These are phyloP conservation scores for Boehmeria nivea DNA, from an alignment of 306 rosid genomes.

Conservation along the genomic window DNA sequence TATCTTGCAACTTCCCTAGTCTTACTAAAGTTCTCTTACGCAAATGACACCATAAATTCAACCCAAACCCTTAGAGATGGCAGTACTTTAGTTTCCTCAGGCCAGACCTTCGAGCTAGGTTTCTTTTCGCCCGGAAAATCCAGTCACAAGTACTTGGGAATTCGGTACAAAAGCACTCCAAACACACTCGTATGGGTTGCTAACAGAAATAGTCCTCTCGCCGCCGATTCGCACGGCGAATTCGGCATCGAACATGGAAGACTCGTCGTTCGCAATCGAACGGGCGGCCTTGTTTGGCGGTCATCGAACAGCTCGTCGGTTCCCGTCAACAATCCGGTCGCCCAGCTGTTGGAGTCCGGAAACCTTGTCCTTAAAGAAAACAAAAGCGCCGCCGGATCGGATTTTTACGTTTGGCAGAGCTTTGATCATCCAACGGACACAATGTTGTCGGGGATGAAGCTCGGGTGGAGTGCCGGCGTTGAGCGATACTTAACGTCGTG, in stretches of 20 bases:
- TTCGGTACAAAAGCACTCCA: conserved; percentile 15
- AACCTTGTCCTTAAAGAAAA: conserved; percentile 34
- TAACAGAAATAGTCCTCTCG: conserved; percentile 18
- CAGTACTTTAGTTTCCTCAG: too few relatives aligned
- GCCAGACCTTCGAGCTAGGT: too few relatives aligned
- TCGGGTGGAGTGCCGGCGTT: background rate
- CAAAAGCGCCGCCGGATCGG: too few relatives aligned
- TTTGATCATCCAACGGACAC: too few relatives aligned
- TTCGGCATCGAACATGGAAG: conserved; percentile 18
- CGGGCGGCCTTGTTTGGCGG: conserved; percentile 9
- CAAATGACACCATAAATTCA: too few relatives aligned
- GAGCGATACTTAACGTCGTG: conserved; percentile 3
- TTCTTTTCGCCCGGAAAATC: too few relatives aligned
- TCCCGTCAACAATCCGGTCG: conserved; percentile 11
- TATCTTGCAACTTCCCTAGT: too few relatives aligned
- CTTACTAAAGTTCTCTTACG: too few relatives aligned
- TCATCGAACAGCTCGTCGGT: background rate
- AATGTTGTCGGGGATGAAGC: too few relatives aligned
- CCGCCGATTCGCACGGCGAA: conserved; percentile 4
- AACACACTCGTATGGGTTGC: conserved; percentile 16
- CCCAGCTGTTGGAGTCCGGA: conserved; percentile 28
- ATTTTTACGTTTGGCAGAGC: too few relatives aligned
- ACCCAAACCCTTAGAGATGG: too few relatives aligned
- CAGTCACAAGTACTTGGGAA: conserved; percentile 1
- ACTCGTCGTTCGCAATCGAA: conserved; percentile 29